These are phyloP conservation scores for Monilinia fructigena DNA, from an alignment of 2,329 filamentous ascomycete species.

Conservation along the genomic window DNA sequence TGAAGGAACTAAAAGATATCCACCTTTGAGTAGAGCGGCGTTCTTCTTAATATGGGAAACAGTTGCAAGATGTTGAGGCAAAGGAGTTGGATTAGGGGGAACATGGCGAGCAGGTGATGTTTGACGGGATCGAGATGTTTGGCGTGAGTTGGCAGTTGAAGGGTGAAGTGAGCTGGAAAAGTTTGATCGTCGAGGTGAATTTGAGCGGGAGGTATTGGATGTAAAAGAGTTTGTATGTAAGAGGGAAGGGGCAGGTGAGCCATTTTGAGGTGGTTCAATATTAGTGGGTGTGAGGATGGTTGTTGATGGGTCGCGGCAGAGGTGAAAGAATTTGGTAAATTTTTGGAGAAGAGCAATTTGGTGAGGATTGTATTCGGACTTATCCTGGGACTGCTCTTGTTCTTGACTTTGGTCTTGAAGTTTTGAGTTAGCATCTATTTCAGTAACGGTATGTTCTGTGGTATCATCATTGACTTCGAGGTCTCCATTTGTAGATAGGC, in stretches of 20 bases:
- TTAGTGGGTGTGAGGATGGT: constrained; percentile 59
- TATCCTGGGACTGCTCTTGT: constrained; percentile 39
- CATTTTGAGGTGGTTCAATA: constrained; percentile 67
- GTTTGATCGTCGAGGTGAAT: constrained; percentile 28
- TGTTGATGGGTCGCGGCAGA: constrained; percentile 38
- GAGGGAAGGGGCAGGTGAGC: constrained; percentile 45
- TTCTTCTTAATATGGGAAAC: constrained; percentile 81
- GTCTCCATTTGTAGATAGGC: constrained; percentile 7
- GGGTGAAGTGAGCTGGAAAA: constrained; percentile 17
- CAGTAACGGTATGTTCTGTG: constrained; percentile 34
- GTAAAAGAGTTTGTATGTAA: constrained; percentile 45
- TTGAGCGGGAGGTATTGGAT: constrained; percentile 40
- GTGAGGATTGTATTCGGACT: constrained; percentile 7
- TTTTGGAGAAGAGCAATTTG: constrained; percentile 43
- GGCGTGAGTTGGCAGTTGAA: constrained; percentile 36
- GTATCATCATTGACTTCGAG: constrained; percentile 26
- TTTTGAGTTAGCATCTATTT: not conserved
- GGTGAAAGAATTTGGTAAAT: constrained; percentile 40
- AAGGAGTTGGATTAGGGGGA: constrained; percentile 37
- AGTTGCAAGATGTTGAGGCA: constrained; percentile 65
- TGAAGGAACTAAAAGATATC: constrained; percentile 83
- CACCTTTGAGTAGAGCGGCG: constrained; percentile 75
- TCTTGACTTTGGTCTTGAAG: constrained; percentile 24
- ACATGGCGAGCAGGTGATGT: constrained; percentile 2
- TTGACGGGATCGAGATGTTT: constrained; percentile 16